Percentiles rank a stretch among this genome's conserved stretches.
phyloP scores from a whole-genome alignment of 2,329 filamentous ascomycete genomes.

The Exophiala sideris region DNA sequence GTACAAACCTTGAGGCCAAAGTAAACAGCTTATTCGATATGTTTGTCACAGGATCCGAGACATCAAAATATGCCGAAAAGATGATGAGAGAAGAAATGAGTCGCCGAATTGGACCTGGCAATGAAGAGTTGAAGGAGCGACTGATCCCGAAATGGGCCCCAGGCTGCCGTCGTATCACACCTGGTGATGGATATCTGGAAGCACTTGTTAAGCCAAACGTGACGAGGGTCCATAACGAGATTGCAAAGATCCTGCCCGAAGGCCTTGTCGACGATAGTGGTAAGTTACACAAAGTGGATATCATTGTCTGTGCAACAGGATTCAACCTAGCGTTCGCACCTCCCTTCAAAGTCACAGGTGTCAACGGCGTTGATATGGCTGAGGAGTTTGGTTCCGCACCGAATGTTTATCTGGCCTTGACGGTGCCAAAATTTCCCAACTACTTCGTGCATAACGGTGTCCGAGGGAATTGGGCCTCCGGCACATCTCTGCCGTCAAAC shows the following conservation, averaged over 20 bases:
- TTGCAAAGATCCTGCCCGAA: slow-evolving; percentile 37
- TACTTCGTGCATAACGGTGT: slow-evolving; percentile 18
- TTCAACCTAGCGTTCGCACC: slow-evolving; percentile 34
- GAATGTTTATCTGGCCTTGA: slow-evolving; percentile 11
- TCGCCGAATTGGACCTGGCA: slow-evolving; percentile 31
- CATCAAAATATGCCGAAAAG: slow-evolving; percentile 25
- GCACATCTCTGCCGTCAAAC: slow-evolving; percentile 6
- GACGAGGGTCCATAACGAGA: slow-evolving; percentile 34
- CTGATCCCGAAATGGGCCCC: slow-evolving; percentile 28
- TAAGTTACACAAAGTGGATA: slow-evolving; percentile 38
- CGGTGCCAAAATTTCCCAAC: slow-evolving; percentile 20
- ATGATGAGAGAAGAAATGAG: slow-evolving; percentile 36
- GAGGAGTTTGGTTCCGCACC: slow-evolving; percentile 11
- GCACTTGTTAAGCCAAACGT: slow-evolving; percentile 38
- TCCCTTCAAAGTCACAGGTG: slow-evolving; percentile 12
- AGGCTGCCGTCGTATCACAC: slow-evolving; percentile 50
- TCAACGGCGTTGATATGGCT: slow-evolving; percentile 6
- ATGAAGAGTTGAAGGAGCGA: slow-evolving; percentile 42
- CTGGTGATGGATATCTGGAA: slow-evolving; percentile 53
- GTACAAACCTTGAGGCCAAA: too few relatives aligned
- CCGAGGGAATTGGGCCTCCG: not conserved
- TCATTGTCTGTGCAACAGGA: slow-evolving; percentile 43
- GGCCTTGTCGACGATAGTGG: slow-evolving; percentile 42
- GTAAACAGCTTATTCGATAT: slow-evolving; percentile 42
- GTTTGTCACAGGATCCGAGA: slow-evolving; percentile 29